Base-by-base conservation (phyloP, 345 rosid species). In the Pistacia vera region DNA sequence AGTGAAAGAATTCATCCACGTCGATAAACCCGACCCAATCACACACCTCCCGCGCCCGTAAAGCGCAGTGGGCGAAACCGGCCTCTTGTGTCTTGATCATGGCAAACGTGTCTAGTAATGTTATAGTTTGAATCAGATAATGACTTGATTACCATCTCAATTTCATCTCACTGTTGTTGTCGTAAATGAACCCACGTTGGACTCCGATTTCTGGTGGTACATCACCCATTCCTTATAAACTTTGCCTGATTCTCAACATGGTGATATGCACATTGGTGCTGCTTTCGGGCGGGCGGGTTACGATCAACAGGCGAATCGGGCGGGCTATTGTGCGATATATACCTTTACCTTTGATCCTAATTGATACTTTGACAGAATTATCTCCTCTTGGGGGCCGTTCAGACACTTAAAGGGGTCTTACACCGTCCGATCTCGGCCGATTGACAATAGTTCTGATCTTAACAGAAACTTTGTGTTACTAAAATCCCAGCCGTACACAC, bases 401-500 rank as follows among this genome's bases (percentile, higher is more conserved):
- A 92, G 48, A 94, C 78, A 30, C 90, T 90, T 38, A 83, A 2
- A 18, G 98, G 98, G 11, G 97, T 92, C 67, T 62, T 84, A 65
- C 97, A 94, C 81, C 97, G 88, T 57, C 84, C 93, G 62, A 94
- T 85, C 86, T 94, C 98, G 97, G 3, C 95, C 90, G 48, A 90
- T 78, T 0, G 95, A 87, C 66, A 91, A 36, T 70, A 86, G 90
- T 22, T 84, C 77, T 9, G 90, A 76, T 78, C 91, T 77, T 33
- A 92, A 58, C 63, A 88, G 4, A 9, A 77, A 82, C 63, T 81
- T 85, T 3, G 88, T 80, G 44, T 54, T 87, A 72, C 74, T 70
- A 20, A 92, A 89, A 87, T 95, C 91, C 97, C 94, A 91, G 51
- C 97, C 98, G 84, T 86, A 95, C 80, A 95, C 85, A 73, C 97